Evolutionary conservation across 345 rosid species (phyloP).

Genomic region (Hibiscus mutabilis): DNA sequence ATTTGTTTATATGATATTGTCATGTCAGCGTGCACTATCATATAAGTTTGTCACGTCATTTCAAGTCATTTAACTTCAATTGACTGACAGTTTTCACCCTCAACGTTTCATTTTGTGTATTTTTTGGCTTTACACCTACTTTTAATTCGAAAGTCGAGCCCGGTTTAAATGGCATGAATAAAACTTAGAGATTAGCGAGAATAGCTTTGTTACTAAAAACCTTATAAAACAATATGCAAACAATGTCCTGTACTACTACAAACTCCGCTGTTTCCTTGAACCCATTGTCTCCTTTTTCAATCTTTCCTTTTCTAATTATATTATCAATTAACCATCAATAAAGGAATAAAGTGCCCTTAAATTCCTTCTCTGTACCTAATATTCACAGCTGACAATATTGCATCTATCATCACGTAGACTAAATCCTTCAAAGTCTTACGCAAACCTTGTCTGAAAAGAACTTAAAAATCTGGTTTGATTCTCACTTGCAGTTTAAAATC

Average conservation of each 20-base stretch:
- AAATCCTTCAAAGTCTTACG: background rate
- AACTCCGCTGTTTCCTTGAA: background rate
- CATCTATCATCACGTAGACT: background rate
- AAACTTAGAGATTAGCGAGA: too few relatives aligned
- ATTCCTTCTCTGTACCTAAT: background rate
- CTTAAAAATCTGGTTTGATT: background rate
- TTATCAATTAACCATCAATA: background rate
- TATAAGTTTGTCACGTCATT: too few relatives aligned
- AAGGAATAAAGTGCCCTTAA: background rate
- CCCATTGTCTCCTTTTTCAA: background rate
- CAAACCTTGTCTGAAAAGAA: background rate
- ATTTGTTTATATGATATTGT: too few relatives aligned
- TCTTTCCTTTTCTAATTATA: background rate
- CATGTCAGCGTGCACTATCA: too few relatives aligned
- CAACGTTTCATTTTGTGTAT: too few relatives aligned
- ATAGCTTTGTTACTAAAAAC: background rate
- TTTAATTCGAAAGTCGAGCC: too few relatives aligned
- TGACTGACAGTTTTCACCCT: too few relatives aligned
- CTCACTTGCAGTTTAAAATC: background rate
- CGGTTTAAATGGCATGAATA: too few relatives aligned
- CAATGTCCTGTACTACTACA: background rate
- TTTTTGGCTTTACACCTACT: too few relatives aligned
- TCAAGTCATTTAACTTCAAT: too few relatives aligned
- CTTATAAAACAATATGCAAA: background rate
- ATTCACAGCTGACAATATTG: background rate